These are phyloP conservation scores for Kalmanozyma brasiliensis DNA, from an alignment of 1,284 basidiomycete species.

Conservation along the genomic window DNA sequence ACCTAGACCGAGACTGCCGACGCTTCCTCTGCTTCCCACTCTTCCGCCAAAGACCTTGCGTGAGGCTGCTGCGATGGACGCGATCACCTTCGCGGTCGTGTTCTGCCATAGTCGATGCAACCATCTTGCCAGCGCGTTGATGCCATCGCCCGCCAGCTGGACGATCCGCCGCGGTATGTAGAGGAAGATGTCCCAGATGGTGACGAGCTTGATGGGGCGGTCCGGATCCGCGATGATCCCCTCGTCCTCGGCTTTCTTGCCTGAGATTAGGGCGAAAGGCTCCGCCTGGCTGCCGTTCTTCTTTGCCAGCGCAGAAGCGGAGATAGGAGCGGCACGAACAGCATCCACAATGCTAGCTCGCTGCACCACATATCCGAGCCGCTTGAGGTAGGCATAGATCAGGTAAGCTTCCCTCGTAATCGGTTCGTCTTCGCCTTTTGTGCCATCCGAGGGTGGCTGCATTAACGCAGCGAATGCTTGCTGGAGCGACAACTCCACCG, in stretches of 20 bases:
- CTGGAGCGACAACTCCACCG: constrained; percentile 82
- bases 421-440: constrained; percentile 77
- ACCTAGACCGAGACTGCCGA: constrained; percentile 8
- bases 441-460: not conserved
- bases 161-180: constrained; percentile 42
- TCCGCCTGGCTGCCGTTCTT: constrained; percentile 10
- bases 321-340: constrained; percentile 32
- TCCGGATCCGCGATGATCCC: constrained; percentile 50
- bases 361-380: constrained; percentile 88
- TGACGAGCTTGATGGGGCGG: constrained; percentile 47
- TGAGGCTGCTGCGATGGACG: not conserved
- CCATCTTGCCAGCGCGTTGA: not conserved
- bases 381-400: constrained; percentile 89
- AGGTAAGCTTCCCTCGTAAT: constrained; percentile 83
- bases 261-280: too few species aligned
- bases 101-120: not conserved
- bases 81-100: constrained; percentile 6
- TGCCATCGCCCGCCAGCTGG: constrained; percentile 31
- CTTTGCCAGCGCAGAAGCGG: constrained; percentile 10
- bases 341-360: constrained; percentile 70
- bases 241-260: constrained; percentile 1
- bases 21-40: not conserved
- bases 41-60: not conserved
- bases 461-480: constrained; percentile 88
- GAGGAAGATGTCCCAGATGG: constrained; percentile 47